Conservation (phyloP, 2,329 filamentous ascomycete genomes). For the Aspergillaceae sp. region DNA sequence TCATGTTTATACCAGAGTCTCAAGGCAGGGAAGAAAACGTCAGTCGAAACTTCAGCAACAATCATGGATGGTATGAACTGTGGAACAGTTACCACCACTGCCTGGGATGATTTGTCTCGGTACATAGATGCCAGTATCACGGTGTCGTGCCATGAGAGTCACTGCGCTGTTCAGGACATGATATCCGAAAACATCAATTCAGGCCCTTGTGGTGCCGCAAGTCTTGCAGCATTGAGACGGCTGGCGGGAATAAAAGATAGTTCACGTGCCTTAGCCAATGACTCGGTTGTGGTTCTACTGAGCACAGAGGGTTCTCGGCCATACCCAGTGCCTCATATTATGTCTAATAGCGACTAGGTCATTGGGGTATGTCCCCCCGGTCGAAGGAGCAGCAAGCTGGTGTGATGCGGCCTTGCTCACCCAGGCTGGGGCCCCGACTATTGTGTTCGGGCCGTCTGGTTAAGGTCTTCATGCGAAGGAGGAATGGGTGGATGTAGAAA, state of each 20-base stretch:
- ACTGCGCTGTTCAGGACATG: conserved; percentile 51
- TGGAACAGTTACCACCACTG: conserved; percentile 56
- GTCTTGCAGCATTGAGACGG: conserved; percentile 47
- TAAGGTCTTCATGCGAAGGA: conserved; percentile 44
- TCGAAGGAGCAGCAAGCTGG: conserved; percentile 37
- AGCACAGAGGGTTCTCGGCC: conserved; percentile 56
- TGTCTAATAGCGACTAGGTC: conserved; percentile 35
- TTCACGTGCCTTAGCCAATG: conserved; percentile 26
- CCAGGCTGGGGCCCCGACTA: conserved; percentile 37
- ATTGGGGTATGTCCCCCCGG: conserved; percentile 16
- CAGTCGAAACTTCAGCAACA: conserved; percentile 50
- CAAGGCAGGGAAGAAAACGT: conserved; percentile 37
- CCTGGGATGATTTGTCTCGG: conserved; percentile 52
- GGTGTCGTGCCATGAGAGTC: conserved; percentile 55
- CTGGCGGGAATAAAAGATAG: conserved; percentile 28
- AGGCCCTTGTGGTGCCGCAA: conserved; percentile 57
- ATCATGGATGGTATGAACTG: conserved; percentile 71
- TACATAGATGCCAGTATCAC: conserved; percentile 54
- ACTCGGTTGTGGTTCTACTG: conserved; percentile 56
- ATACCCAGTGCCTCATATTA: conserved; percentile 40
- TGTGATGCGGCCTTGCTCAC: conserved; percentile 44
- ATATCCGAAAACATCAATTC: conserved; percentile 38
- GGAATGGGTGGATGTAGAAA: conserved; percentile 43
- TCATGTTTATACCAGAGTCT: conserved; percentile 46
- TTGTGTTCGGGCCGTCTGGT: conserved; percentile 43